Base-by-base conservation (phyloP, 2,329 filamentous ascomycete species). In the Penicillium capsulatum region DNA sequence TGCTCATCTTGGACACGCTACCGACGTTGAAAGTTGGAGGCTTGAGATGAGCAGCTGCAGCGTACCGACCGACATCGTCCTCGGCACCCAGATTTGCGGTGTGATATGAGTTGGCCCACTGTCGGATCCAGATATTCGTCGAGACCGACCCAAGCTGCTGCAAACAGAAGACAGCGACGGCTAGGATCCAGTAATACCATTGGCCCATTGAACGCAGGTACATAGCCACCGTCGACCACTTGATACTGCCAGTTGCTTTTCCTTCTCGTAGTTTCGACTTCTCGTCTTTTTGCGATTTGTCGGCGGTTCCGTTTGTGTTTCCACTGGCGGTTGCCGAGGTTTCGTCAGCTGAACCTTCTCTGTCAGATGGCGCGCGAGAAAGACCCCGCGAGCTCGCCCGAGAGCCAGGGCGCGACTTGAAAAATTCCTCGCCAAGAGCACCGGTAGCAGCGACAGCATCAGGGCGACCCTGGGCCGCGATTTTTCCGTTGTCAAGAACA, bases 171-270 rank as follows among this genome's bases (percentile, higher is more conserved):
- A 90, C 82, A 3, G 81, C 51, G 10, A 81, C 67, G 14, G 90
- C 85, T 24, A 86, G 69, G 33, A 84, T 64, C 92, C 92, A 98
- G 69, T 94, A 98, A 75, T 87, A 90, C 87, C 89, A 95, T 3
- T 83, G 76, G n/a, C 92, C 92, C 92, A 98, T 98, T 48, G 90
- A 79, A 43, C 68, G 70, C 13, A 98, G 76, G 61, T 98, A 98
- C 60, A 94, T 80, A 45, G 81, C 72, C 56, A 98, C 84, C 36
- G 95, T 90, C 15, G 79, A 76, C 75, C 88, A 83, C 63, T 95
- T 92, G 54, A 98, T 88, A 28, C 89, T 83, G 17, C 92, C 92
- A 31, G 78, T 81, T 6, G 87, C 83, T 66, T 94, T 97, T 29
- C 75, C 75, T 64, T 98, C 92, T 34, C 80, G 74, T 33, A 77